These are phyloP conservation scores for Sclerotinia minor DNA, from an alignment of 2,329 filamentous ascomycete species.

Conservation along the genomic window DNA sequence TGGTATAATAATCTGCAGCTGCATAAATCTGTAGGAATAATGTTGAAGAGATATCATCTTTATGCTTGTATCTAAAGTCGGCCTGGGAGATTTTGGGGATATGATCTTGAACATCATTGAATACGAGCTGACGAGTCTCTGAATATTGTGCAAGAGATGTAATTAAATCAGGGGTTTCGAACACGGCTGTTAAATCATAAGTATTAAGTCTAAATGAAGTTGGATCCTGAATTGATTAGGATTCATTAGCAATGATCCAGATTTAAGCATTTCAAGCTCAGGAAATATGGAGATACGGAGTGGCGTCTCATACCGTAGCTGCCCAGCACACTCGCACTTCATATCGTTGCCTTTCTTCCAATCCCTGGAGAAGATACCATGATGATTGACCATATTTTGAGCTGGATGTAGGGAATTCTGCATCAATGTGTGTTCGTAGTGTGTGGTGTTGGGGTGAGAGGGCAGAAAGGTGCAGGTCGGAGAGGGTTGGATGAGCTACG, in stretches of 20 bases:
- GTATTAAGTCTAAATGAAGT: slow-evolving; percentile 73
- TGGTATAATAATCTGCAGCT: slow-evolving; percentile 82
- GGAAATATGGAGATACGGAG: neutral
- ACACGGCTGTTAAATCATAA: slow-evolving; percentile 60
- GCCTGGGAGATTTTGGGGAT: slow-evolving; percentile 26
- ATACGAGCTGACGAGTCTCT: slow-evolving; percentile 47
- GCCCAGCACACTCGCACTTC: slow-evolving; percentile 93
- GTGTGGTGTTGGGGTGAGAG: slow-evolving; percentile 59
- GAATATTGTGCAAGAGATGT: slow-evolving; percentile 65
- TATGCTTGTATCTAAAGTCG: slow-evolving; percentile 21
- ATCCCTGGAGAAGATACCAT: slow-evolving; percentile 75
- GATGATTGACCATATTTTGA: slow-evolving; percentile 60
- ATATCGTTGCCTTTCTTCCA: slow-evolving; percentile 75
- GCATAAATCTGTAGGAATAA: slow-evolving; percentile 65
- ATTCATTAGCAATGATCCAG: slow-evolving; percentile 21
- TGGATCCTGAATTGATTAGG: slow-evolving; percentile 66
- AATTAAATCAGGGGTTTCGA: slow-evolving; percentile 62
- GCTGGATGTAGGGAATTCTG: slow-evolving; percentile 62
- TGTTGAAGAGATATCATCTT: slow-evolving; percentile 32
- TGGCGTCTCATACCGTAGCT: slow-evolving; percentile 68
- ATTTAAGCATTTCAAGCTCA: neutral
- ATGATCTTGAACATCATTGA: slow-evolving; percentile 27
- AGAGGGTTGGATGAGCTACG: slow-evolving; percentile 54
- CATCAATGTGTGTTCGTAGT: slow-evolving; percentile 63
- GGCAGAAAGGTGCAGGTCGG: slow-evolving; percentile 62